Evolutionary conservation across 2,329 filamentous ascomycete genomes (phyloP), one percentile per base, ranked within the genome.

Genomic region (Neurospora sp.): DNA sequence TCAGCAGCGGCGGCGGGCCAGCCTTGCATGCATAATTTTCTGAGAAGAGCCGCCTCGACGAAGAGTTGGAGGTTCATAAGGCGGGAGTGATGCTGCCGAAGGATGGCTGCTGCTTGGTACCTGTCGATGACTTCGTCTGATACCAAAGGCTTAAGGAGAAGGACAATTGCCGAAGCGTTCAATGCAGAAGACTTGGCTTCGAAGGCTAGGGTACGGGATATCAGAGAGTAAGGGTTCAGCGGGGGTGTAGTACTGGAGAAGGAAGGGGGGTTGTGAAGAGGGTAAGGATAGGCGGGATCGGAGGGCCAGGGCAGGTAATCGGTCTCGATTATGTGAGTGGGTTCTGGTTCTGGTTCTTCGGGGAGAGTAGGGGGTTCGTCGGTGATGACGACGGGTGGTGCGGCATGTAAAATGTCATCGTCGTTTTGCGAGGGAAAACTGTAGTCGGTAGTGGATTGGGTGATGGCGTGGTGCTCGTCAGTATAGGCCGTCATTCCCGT

Each of bases 21-120:
- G 23, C 85, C 86, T n/a, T 80, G 79, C 12, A 87, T 80, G 74
- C 86, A 88, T 8, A 90, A 77, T 67, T 90, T 90, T 2, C 88
- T 86, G 17, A 90, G 80, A 0, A 88, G 81, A 0, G 88, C 82
- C 0, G 88, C 88, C 74, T 89, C 86, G 28, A 86, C 81, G 74
- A 89, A 89, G 41, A 88, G 82, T 33, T 82, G 80, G 83, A 89
- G 86, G 68, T 80, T 81, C 81, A 85, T 87, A 1, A 90, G 83
- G 0, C 88, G 86, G 5, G 81, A 79, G 74, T 90, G 87, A 68
- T 89, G 86, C 71, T 89, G 86, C 8, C 84, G 82, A 1, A 90
- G 77, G 36, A 90, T 84, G 12, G 85, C 85, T 4, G 80, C 79
- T 1, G 87, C 87, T 72, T 87, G 87, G 71, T 86, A 79, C 11